Percentiles rank a stretch among this genome's conserved stretches.
Conservation (phyloP, 805 yeast species). For the Metschnikowia chrysomelidarum region DNA sequence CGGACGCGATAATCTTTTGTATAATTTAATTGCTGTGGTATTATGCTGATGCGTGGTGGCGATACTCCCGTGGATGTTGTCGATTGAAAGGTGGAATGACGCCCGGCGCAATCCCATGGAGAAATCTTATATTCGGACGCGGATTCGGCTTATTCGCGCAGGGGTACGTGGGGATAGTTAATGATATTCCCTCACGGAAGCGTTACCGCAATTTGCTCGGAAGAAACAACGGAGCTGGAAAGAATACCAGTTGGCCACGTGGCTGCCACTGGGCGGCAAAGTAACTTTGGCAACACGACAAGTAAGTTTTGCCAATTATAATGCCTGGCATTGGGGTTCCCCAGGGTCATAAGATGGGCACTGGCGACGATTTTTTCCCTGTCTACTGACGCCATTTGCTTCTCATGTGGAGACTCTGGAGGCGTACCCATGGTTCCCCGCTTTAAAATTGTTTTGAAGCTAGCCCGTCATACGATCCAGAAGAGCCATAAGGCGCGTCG, state of each 20-base stretch:
- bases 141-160: constrained; percentile 47
- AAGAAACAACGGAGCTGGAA: constrained; percentile 58
- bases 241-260: constrained; percentile 88
- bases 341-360: constrained; percentile 12
- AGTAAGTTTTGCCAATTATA: constrained; percentile 38
- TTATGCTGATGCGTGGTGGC: constrained; percentile 91
- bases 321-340: constrained; percentile 31
- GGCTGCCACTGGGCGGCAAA: constrained; percentile 84
- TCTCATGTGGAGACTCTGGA: constrained; percentile 8
- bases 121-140: constrained; percentile 25
- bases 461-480: constrained; percentile 36
- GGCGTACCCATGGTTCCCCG: constrained; percentile 32
- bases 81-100: constrained; percentile 40
- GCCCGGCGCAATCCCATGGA: constrained; percentile 23
- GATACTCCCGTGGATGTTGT: constrained; percentile 57
- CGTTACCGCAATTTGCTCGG: constrained; percentile 45
- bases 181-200: constrained; percentile 85
- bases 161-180: constrained; percentile 85
- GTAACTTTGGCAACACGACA: constrained; percentile 73
- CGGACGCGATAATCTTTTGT: constrained; percentile 91
- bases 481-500: constrained; percentile 32
- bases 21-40: constrained; percentile 63
- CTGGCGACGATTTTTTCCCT: constrained; percentile 5
- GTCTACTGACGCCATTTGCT: too few relatives aligned
- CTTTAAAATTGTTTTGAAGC: constrained; percentile 36